Conservation (phyloP, 2,329 filamentous ascomycete genomes). For the Ophiostoma sp. region DNA sequence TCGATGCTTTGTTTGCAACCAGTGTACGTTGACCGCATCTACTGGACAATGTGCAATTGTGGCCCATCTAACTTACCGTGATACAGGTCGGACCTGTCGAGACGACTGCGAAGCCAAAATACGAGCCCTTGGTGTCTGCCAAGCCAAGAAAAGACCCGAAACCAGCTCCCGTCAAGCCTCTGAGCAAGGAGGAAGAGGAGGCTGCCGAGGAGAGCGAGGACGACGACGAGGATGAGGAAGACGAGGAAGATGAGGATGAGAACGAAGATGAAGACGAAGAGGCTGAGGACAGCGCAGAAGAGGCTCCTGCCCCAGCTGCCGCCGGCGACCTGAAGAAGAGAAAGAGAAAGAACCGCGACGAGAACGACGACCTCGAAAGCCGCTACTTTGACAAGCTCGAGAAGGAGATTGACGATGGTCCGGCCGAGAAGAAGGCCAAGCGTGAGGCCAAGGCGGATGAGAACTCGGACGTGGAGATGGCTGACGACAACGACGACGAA, state of each 20-base stretch:
- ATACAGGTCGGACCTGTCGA: conserved; percentile 54
- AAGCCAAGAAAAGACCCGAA: conserved; percentile 17
- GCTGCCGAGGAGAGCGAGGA: conserved; percentile 1
- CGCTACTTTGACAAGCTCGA: conserved; percentile 68
- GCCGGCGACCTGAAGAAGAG: conserved; percentile 54
- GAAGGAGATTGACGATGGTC: conserved; percentile 42
- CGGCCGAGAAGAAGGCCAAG: conserved; percentile 57
- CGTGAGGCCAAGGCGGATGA: conserved; percentile 39
- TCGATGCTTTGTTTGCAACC: conserved; percentile 69
- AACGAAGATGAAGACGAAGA: conserved; percentile 39
- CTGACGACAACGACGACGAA: conserved; percentile 42
- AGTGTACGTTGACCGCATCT: conserved; percentile 54
- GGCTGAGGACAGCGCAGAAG: conserved; percentile 41
- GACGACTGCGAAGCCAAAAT: conserved; percentile 47
- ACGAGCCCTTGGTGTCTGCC: conserved; percentile 35
- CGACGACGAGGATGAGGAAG: conserved; percentile 22
- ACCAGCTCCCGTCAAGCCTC: conserved; percentile 21
- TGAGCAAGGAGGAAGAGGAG: conserved; percentile 22
- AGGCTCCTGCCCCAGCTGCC: conserved; percentile 40
- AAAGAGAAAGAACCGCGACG: conserved; percentile 60
- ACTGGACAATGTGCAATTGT: background rate
- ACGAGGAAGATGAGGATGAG: conserved; percentile 27
- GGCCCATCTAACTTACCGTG: background rate
- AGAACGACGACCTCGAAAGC: conserved; percentile 69
- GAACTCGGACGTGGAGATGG: conserved; percentile 37